Percentiles rank a stretch among this genome's conserved stretches.
Evolutionary conservation across 192 early-diverging fungal genomes (phyloP).

Genomic region (Backusella circina): DNA sequence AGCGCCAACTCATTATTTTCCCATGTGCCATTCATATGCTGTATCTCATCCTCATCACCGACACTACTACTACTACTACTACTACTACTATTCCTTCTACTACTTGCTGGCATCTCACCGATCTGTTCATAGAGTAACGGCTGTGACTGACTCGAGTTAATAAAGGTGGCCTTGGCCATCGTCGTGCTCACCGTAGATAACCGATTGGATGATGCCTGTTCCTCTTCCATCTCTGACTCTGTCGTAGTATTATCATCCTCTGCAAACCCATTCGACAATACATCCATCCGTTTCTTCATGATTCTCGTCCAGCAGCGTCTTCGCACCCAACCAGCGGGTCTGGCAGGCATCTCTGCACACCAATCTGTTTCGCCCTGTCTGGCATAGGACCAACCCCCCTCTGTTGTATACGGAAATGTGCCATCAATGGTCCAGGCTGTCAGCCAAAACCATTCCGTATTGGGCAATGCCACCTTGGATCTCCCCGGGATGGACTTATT

Average conservation of each 20-base stretch:
- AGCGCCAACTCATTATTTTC: constrained; percentile 10
- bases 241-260: not conserved
- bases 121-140: constrained; percentile 4
- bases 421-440: not conserved
- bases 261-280: not conserved
- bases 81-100: not conserved
- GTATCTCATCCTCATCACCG: not conserved
- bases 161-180: not conserved
- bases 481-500: not conserved
- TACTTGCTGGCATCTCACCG: not conserved
- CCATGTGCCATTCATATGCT: not conserved
- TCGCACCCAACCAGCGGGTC: not conserved
- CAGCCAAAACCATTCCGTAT: constrained; percentile 5
- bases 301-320: not conserved
- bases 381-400: not conserved
- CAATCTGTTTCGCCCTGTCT: not conserved
- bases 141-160: not conserved
- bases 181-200: not conserved
- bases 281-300: not conserved
- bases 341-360: not conserved
- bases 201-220: not conserved
- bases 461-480: not conserved
- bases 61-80: not conserved
- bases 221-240: not conserved
- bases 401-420: not conserved